These are phyloP conservation scores for Favolaschia claudopus DNA, from an alignment of 768 basidiomycete species.

Conservation along the genomic window DNA sequence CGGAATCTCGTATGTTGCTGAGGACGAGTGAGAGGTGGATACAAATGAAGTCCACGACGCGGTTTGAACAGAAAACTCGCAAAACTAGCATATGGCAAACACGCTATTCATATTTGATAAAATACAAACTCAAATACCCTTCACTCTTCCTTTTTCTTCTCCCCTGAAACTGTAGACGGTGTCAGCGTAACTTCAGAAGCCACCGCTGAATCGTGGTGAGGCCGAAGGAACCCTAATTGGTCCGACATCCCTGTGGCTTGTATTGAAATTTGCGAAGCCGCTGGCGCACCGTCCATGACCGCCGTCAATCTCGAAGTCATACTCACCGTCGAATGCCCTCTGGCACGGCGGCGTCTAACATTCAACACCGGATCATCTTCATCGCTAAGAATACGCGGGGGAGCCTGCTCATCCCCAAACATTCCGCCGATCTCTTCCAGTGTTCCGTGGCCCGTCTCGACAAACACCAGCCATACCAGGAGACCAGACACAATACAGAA, in stretches of 20 bases:
- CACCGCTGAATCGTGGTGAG: background rate
- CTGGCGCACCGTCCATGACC: background rate
- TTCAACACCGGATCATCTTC: conserved; percentile 11
- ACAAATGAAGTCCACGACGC: no score
- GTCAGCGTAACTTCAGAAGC: conserved; percentile 9
- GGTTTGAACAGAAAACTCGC: background rate
- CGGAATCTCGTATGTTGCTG: no score
- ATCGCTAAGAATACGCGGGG: conserved; percentile 3
- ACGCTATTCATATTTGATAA: background rate
- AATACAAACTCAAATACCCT: background rate
- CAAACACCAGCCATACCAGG: conserved; percentile 56
- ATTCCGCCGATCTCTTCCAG: conserved; percentile 59
- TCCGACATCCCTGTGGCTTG: background rate
- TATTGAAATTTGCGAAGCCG: conserved; percentile 2
- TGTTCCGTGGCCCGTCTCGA: conserved; percentile 54
- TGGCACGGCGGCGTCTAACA: conserved; percentile 3
- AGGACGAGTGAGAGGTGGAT: no score
- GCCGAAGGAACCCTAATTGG: background rate
- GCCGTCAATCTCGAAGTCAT: conserved; percentile 22
- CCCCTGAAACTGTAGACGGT: background rate
- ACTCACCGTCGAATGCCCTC: conserved; percentile 19
- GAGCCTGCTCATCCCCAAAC: conserved; percentile 47
- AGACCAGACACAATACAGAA: conserved; percentile 53
- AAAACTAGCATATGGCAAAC: background rate
- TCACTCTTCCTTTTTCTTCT: conserved; percentile 16